Conservation (phyloP, 352 stramenopile species). For the Pythium rhizo-oryzae region DNA sequence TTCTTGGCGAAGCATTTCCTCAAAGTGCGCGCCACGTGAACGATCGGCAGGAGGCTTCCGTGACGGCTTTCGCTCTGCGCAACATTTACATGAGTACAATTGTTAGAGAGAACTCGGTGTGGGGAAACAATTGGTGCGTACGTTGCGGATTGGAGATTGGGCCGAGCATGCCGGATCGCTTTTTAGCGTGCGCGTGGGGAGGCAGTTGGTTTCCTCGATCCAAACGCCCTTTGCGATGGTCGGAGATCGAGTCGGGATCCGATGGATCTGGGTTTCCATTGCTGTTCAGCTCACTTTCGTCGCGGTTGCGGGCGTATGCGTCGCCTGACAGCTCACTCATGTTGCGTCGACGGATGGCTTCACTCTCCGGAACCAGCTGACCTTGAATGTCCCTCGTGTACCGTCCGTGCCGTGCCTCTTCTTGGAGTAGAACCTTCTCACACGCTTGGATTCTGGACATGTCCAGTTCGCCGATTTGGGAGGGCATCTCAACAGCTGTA, state of each 20-base stretch:
- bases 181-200: conserved; percentile 45
- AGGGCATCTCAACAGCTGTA: conserved; percentile 43
- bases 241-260: not conserved
- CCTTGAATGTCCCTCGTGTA: conserved; percentile 76
- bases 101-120: not conserved
- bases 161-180: conserved; percentile 67
- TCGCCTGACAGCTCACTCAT: conserved; percentile 66
- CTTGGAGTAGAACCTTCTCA: conserved; percentile 64
- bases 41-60: conserved; percentile 44
- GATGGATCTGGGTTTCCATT: not conserved
- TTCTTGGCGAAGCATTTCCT: conserved; percentile 67
- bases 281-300: not conserved
- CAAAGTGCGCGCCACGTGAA: conserved; percentile 70
- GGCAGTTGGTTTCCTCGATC: not conserved
- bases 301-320: conserved; percentile 32
- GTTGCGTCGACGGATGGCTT: conserved; percentile 48
- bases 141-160: conserved; percentile 63
- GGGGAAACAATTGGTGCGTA: conserved; percentile 11
- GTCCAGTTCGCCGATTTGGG: conserved; percentile 84
- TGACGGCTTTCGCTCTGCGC: conserved; percentile 30
- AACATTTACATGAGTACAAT: not conserved
- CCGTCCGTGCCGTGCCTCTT: conserved; percentile 66
- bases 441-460: conserved; percentile 78
- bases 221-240: not conserved
- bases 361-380: conserved; percentile 62